phyloP scores from a whole-genome alignment of 306 rosid genomes.

The Rosa rugosa region DNA sequence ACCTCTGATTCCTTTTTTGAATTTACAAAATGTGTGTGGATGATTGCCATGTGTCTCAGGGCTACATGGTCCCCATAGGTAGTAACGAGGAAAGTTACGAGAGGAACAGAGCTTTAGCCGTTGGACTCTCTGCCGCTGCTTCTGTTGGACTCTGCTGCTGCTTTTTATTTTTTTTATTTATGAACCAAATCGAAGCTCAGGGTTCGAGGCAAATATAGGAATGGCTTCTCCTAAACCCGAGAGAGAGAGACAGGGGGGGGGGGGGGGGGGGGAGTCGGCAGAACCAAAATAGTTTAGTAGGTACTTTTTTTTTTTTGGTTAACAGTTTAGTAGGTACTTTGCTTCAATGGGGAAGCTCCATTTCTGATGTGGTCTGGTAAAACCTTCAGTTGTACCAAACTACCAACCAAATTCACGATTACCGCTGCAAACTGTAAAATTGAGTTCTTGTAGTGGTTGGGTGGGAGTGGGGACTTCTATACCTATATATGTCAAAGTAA shows the following conservation, averaged over 20 bases:
- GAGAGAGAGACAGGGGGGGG: not conserved
- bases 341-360: not conserved
- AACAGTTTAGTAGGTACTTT: not conserved
- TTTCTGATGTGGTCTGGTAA: slow-evolving; percentile 4
- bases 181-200: not conserved
- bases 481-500: not conserved
- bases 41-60: not conserved
- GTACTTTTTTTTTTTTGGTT: too few species aligned
- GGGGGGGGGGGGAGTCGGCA: too few species aligned
- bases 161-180: not conserved
- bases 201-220: not conserved
- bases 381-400: slow-evolving; percentile 24
- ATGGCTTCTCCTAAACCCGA: slow-evolving; percentile 10
- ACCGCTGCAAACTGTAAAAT: slow-evolving; percentile 11
- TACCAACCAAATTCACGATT: slow-evolving; percentile 26
- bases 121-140: slow-evolving; percentile 16
- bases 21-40: not conserved
- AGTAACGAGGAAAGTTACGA: not conserved
- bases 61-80: slow-evolving; percentile 28
- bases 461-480: not conserved
- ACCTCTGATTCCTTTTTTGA: not conserved
- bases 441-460: not conserved
- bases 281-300: not conserved
- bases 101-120: not conserved
- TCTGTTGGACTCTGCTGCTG: not conserved